Evolutionary conservation across 352 stramenopile species (phyloP), one percentile per base, ranked within the genome.

Genomic region (Phytophthora pinifolia): DNA sequence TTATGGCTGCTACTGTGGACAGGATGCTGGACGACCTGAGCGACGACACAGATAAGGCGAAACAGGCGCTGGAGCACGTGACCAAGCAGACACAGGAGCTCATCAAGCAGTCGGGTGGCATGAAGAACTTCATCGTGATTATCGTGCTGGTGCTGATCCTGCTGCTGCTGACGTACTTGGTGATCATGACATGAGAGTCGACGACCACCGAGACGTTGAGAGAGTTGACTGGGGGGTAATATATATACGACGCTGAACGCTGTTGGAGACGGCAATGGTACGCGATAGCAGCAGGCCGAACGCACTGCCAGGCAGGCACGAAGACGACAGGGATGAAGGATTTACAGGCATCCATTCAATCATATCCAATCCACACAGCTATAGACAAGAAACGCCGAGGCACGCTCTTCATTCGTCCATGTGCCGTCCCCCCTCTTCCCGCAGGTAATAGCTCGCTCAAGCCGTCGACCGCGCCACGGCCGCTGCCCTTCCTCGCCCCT

Each of bases 91-190:
- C 83, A 15, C 78, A 91, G 38, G 83, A 92, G 61, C 77, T 94
- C 18, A 91, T 94, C 55, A 84, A 90, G 31, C 81, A 94, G 53
- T 90, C 83, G 32, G 81, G 83, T 44, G 83, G 83, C 50, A 82
- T 94, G 74, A 88, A 90, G 67, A 94, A 89, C 52, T 89, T 92
- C 50, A 73, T 90, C 46, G 73, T 94, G 45, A 92, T 94, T 74
- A 90, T 93, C 64, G 83, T 88, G 67, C 72, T 93, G 14, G 80
- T 88, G 48, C 65, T 94, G 22, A 81, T 94, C 55, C 59, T 94
- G 64, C 70, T 94, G 39, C 65, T 94, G 53, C 75, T 94, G 59
- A 94, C 83, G 59, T 92, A 92, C 67, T 72, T 92, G 57, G 83
- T 92, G 56, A 92, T 92, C 57, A 94, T 93, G 83, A 91, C 80